Conservation (phyloP, 1,139 yeast genomes). For the Blastobotrys persicus region DNA sequence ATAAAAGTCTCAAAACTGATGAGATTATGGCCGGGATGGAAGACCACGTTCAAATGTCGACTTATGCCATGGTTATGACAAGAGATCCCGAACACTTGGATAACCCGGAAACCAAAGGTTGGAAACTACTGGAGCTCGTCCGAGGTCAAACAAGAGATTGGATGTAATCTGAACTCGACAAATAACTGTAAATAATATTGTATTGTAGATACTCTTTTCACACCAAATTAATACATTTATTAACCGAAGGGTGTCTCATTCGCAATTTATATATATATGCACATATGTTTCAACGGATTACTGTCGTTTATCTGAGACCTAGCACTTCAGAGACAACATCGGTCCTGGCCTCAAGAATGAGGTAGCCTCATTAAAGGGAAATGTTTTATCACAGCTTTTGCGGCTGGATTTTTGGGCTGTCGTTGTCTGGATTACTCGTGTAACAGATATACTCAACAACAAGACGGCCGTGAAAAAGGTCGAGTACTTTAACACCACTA, state of each 20-base stretch:
- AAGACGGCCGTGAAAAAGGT: not conserved
- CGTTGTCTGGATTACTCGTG: too few relatives aligned
- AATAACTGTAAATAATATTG: not conserved
- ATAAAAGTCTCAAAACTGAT: conserved; percentile 85
- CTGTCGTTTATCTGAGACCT: too few relatives aligned
- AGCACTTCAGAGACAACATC: too few relatives aligned
- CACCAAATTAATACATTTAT: not conserved
- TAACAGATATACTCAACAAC: too few relatives aligned
- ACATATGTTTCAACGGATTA: too few relatives aligned
- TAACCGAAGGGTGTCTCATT: too few relatives aligned
- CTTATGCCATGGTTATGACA: conserved; percentile 95
- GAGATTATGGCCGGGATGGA: conserved; percentile 96
- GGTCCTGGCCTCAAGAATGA: too few relatives aligned
- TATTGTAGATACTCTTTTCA: not conserved
- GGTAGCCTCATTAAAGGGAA: too few relatives aligned
- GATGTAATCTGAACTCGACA: conserved; percentile 46
- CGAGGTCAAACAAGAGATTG: conserved; percentile 91
- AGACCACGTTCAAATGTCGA: conserved; percentile 86
- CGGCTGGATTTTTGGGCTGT: too few relatives aligned
- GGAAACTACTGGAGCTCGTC: conserved; percentile 94
- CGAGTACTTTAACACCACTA: not conserved
- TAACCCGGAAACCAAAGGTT: conserved; percentile 89
- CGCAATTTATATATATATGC: too few relatives aligned
- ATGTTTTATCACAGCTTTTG: too few relatives aligned
- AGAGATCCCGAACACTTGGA: conserved; percentile 90